These are phyloP conservation scores for Neophaeococcomyces mojaviensis DNA, from an alignment of 2,329 filamentous ascomycete genomes.

Conservation along the genomic window DNA sequence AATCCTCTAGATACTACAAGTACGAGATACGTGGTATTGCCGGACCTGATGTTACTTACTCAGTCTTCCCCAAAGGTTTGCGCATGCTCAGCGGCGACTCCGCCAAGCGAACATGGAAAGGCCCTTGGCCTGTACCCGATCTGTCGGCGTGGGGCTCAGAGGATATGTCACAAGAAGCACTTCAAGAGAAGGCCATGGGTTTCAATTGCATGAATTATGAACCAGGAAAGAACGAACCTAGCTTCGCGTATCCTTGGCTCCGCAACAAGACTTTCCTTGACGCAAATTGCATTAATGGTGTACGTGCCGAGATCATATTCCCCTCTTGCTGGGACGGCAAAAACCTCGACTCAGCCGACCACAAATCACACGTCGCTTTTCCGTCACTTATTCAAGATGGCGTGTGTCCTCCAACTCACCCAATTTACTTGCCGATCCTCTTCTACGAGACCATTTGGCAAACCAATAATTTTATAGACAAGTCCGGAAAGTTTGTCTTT, in stretches of 20 bases:
- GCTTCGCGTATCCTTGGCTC: slow-evolving; percentile 72
- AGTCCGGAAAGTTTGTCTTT: slow-evolving; percentile 58
- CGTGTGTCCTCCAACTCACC: slow-evolving; percentile 62
- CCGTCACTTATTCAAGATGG: slow-evolving; percentile 70
- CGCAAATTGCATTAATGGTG: slow-evolving; percentile 69
- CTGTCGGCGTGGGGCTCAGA: slow-evolving; percentile 63
- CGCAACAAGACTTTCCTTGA: slow-evolving; percentile 76
- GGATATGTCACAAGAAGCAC: slow-evolving; percentile 60
- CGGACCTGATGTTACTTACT: slow-evolving; percentile 10
- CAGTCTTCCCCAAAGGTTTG: slow-evolving; percentile 68
- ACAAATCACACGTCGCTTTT: slow-evolving; percentile 66
- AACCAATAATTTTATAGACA: slow-evolving; percentile 56
- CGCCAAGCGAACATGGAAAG: slow-evolving; percentile 59
- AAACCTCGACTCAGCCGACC: slow-evolving; percentile 46
- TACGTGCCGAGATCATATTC: slow-evolving; percentile 80
- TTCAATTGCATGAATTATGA: slow-evolving; percentile 93
- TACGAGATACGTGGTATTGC: slow-evolving; percentile 6
- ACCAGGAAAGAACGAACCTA: slow-evolving; percentile 53
- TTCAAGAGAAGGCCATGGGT: slow-evolving; percentile 74
- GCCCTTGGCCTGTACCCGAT: slow-evolving; percentile 58
- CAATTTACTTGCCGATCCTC: slow-evolving; percentile 62
- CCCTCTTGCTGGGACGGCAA: slow-evolving; percentile 82
- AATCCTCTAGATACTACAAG: slow-evolving; percentile 60
- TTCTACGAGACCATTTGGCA: slow-evolving; percentile 83
- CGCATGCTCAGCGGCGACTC: slow-evolving; percentile 74